A percentile compares a stretch with the other conserved stretches of the same genome.
These are phyloP conservation scores for Podospora bellae-mahoneyi DNA, from an alignment of 495 filamentous ascomycete species.

Conservation along the genomic window DNA sequence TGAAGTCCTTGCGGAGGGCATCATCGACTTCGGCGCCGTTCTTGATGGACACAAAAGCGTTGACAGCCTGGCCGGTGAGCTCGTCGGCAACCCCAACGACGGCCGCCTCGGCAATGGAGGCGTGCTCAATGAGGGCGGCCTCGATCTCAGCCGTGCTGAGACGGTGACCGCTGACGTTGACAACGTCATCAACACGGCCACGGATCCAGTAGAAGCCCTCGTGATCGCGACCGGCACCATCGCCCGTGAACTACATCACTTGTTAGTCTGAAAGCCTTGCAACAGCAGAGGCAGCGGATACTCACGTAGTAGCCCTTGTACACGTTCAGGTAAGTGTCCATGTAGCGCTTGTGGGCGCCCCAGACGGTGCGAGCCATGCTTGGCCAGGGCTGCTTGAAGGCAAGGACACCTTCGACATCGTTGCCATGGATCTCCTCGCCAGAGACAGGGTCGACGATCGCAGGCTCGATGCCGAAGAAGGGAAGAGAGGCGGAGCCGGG, in stretches of 20 bases:
- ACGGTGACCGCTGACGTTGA: constrained; percentile 95
- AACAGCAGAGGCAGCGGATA: constrained; percentile 14
- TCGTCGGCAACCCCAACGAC: constrained; percentile 93
- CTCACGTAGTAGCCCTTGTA: constrained; percentile 98
- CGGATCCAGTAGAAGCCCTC: constrained; percentile 99
- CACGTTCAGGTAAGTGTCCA: constrained; percentile 97
- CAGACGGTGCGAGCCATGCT: constrained; percentile 98
- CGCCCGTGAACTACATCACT: constrained; percentile 79
- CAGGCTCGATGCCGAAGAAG: constrained; percentile 98
- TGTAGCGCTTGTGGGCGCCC: constrained; percentile 96
- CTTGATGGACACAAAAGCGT: constrained; percentile 93
- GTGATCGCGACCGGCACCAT: constrained; percentile 94
- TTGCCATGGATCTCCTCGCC: constrained; percentile 93
- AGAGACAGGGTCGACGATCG: constrained; percentile 95
- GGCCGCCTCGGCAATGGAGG: constrained; percentile 85
- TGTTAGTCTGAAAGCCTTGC: constrained; percentile 32
- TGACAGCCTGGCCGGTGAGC: constrained; percentile 93
- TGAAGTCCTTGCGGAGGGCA: constrained; percentile 85
- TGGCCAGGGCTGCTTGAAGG: constrained; percentile 98
- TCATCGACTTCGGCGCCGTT: constrained; percentile 75
- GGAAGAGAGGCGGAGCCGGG: constrained; percentile 73
- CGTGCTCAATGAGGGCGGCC: constrained; percentile 90
- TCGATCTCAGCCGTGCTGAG: constrained; percentile 98
- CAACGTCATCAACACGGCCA: constrained; percentile 95
- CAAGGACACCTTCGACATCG: constrained; percentile 95